Evolutionary conservation across 2,329 filamentous ascomycete species (phyloP).

Genomic region (Tolypocladium tropicale): DNA sequence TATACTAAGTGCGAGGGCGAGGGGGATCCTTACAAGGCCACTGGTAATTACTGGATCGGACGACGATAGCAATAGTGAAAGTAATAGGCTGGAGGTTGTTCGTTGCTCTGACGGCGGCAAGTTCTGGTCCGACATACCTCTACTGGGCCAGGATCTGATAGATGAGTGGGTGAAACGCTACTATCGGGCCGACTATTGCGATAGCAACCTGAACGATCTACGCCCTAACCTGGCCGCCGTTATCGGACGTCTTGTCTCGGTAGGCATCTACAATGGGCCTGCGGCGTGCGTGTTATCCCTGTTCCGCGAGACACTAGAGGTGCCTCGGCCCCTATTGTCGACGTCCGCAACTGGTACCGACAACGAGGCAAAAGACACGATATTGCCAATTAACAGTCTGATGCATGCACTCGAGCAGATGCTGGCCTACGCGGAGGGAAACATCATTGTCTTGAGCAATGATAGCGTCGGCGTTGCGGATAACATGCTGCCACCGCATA

Average conservation of each 20-base stretch:
- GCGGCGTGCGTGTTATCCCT: neutral
- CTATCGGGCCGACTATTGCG: neutral
- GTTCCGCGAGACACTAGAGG: constrained; percentile 1
- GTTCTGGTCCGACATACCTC: constrained; percentile 1
- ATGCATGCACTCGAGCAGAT: neutral
- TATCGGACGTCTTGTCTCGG: constrained; percentile 1
- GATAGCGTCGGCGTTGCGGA: neutral
- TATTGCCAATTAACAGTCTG: neutral
- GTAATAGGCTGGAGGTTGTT: neutral
- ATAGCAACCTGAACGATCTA: neutral
- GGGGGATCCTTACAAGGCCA: neutral
- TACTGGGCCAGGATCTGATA: neutral
- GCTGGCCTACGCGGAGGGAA: neutral
- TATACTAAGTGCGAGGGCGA: neutral
- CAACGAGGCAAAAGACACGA: neutral
- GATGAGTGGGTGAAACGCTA: constrained; percentile 1
- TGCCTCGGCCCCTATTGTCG: neutral
- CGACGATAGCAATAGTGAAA: neutral
- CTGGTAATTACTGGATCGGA: neutral
- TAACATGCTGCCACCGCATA: neutral
- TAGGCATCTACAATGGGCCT: neutral
- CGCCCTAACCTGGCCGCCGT: neutral
- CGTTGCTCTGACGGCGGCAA: constrained; percentile 1
- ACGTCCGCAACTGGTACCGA: neutral
- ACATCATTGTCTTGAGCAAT: neutral